These are phyloP conservation scores for Suillus lakei DNA, from an alignment of 768 basidiomycete genomes.

Conservation along the genomic window DNA sequence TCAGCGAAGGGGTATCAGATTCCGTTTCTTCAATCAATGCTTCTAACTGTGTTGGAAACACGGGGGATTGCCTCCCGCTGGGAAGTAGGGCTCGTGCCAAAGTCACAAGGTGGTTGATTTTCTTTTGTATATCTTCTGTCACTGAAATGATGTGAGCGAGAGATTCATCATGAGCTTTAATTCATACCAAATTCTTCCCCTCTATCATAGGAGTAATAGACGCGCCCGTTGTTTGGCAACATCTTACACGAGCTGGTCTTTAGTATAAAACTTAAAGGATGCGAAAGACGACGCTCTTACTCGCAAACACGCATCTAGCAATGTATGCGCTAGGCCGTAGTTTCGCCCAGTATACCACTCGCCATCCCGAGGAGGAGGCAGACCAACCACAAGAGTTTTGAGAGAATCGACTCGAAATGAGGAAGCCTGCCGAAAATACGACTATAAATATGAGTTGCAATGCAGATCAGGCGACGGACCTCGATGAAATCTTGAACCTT, in stretches of 20 bases:
- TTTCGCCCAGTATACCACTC: constrained; percentile 43
- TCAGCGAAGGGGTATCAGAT: constrained; percentile 28
- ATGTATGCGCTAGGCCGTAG: constrained; percentile 47
- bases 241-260: constrained; percentile 33
- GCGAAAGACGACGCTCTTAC: constrained; percentile 25
- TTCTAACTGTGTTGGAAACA: constrained; percentile 35
- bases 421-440: constrained; percentile 35
- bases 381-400: constrained; percentile 47
- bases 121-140: constrained; percentile 40
- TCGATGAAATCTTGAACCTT: constrained; percentile 53
- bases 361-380: constrained; percentile 44
- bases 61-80: constrained; percentile 33
- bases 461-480: constrained; percentile 25
- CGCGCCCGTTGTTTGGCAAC: constrained; percentile 44
- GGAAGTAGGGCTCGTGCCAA: constrained; percentile 47
- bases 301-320: constrained; percentile 41
- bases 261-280: not conserved
- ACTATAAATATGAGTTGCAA: constrained; percentile 1
- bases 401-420: constrained; percentile 46
- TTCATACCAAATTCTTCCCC: constrained; percentile 27
- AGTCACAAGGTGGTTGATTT: constrained; percentile 46
- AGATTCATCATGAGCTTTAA: not conserved
- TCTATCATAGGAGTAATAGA: constrained; percentile 30
- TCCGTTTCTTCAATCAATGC: constrained; percentile 40
- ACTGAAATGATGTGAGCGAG: constrained; percentile 22